phyloP scores from a whole-genome alignment of 2,329 filamentous ascomycete species.

The Microsporum audouinii region DNA sequence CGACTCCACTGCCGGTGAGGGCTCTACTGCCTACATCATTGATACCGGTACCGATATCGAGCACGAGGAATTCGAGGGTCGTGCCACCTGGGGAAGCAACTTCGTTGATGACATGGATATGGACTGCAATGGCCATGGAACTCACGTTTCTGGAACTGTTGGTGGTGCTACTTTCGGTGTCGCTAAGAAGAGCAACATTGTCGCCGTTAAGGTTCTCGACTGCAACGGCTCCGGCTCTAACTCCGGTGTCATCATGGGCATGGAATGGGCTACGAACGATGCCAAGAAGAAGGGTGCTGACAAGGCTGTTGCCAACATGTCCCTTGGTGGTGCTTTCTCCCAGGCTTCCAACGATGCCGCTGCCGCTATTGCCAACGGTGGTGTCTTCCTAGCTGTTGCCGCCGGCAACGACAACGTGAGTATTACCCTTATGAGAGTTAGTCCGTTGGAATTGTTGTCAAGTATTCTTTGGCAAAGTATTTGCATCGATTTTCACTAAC shows the following conservation, averaged over 20 bases:
- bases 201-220: constrained; percentile 42
- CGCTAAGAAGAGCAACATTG: constrained; percentile 27
- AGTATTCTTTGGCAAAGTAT: not conserved
- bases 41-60: constrained; percentile 30
- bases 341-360: constrained; percentile 30
- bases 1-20: constrained; percentile 26
- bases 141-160: constrained; percentile 30
- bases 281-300: constrained; percentile 21
- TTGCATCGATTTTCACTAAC: not conserved
- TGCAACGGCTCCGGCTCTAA: constrained; percentile 36
- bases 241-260: constrained; percentile 39
- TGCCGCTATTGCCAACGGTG: constrained; percentile 25
- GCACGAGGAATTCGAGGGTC: constrained; percentile 28
- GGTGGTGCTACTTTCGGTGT: constrained; percentile 26
- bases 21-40: constrained; percentile 28
- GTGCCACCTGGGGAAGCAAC: constrained; percentile 28
- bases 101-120: constrained; percentile 15
- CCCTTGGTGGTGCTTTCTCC: constrained; percentile 27
- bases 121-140: constrained; percentile 28
- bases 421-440: not conserved
- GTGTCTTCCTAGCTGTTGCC: constrained; percentile 32
- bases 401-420: constrained; percentile 30
- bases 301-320: constrained; percentile 27
- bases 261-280: constrained; percentile 30
- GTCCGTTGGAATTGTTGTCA: too few species aligned